These are phyloP conservation scores for Rhododendron ferrugineum DNA, from an alignment of 148 eudicot species.

Conservation along the genomic window DNA sequence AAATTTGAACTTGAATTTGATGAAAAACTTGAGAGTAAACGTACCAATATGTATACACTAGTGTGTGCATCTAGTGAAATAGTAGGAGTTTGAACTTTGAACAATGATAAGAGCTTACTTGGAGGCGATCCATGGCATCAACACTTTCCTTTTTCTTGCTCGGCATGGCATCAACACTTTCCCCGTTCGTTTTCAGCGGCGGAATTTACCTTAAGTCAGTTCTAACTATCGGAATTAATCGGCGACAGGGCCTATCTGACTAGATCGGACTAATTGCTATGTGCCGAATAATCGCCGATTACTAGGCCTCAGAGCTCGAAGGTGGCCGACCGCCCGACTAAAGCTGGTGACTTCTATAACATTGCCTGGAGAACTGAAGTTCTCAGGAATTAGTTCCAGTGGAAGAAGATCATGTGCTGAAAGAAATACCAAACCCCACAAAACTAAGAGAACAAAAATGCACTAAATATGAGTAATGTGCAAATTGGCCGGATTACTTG, in stretches of 20 bases:
- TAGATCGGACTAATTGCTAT: too few species aligned
- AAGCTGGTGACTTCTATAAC: too few species aligned
- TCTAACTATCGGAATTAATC: too few species aligned
- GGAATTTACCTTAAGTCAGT: not conserved
- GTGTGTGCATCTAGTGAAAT: not conserved
- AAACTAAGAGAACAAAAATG: not conserved
- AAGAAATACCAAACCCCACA: not conserved
- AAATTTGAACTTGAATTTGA: not conserved
- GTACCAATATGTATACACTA: not conserved
- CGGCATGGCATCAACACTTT: not conserved
- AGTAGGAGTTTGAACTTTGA: not conserved
- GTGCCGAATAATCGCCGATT: too few species aligned
- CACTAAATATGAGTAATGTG: not conserved
- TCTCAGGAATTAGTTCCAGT: not conserved
- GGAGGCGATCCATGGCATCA: not conserved
- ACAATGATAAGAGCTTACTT: not conserved
- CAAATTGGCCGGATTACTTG: not conserved
- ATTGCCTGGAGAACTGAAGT: not conserved
- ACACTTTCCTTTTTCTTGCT: not conserved
- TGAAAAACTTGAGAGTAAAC: not conserved
- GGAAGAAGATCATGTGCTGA: not conserved
- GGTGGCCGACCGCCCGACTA: too few species aligned
- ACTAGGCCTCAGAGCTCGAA: too few species aligned
- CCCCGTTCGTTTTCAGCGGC: not conserved
- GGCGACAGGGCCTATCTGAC: too few species aligned